Evolutionary conservation across 768 basidiomycete genomes (phyloP), one percentile per base, ranked within the genome.

Genomic region (Dioszegia aurantiaca): DNA sequence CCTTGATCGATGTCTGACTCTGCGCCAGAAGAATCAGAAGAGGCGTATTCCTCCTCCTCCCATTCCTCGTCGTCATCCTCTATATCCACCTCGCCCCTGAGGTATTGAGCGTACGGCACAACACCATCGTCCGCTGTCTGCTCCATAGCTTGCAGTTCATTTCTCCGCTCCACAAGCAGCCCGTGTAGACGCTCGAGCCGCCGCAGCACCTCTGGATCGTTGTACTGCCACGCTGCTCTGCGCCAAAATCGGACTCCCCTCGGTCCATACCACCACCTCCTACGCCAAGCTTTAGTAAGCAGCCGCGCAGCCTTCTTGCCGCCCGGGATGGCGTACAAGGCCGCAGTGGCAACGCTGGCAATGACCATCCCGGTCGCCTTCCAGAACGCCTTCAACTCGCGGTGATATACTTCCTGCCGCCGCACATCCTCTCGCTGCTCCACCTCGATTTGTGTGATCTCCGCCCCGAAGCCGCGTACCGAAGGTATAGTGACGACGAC

Each of bases 241-340:
- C 66, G 28, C 71, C 71, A 73, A 14, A 73, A 36, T 17, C 65
- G 48, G 69, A 68, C 70, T 3, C 56, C 59, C 28, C 71, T 31
- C 4, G 71, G 71, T 2, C 71, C 71, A 59, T 66, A 73, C 68
- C 68, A 73, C 71, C 71, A 73, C 47, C 71, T 31, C 19, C 39
- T 24, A 11, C 54, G 19, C 57, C 60, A 64, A 12, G 54, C 39
- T 1, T 31, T 43, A 11, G 51, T 56, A 2, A 36, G 24, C 41
- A 59, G 17, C 6, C 57, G 41, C 8, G 60, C 28, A 1, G 28
- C 21, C 42, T 59, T 56, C 51, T 58, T 43, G 3, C 63, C 68
- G 9, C 64, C 46, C 2, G 71, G 71, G 9, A 62, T 61, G 10
- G 58, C 45, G 27, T 61, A n/a, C 14, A 69, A 19, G 3, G 55